Conservation (phyloP, 345 rosid genomes). For the Noccaea caerulescens region DNA sequence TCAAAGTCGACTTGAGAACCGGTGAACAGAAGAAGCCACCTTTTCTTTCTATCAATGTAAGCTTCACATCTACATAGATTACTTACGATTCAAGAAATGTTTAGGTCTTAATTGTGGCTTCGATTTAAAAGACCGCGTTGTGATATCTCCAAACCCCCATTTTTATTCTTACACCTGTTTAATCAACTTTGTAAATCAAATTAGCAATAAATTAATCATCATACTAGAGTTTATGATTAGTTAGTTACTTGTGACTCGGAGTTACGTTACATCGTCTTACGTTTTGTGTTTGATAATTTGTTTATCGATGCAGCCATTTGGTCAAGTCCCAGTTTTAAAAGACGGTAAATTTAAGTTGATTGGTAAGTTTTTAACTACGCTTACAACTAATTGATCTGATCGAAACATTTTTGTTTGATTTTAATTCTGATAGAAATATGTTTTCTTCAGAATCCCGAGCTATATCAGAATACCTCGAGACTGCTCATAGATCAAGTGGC, state of each 20-base stretch:
- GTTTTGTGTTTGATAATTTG: neutral
- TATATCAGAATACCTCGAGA: slow-evolving; percentile 33
- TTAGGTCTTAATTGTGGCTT: slow-evolving; percentile 2
- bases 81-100: neutral
- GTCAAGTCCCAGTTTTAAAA: slow-evolving; percentile 65
- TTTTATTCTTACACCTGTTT: neutral
- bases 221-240: neutral
- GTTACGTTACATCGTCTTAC: neutral
- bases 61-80: neutral
- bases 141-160: neutral
- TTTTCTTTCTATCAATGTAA: slow-evolving; percentile 39
- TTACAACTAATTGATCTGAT: neutral
- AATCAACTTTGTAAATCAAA: neutral
- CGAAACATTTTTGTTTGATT: neutral
- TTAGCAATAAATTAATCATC: neutral
- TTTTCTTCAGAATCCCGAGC: slow-evolving; percentile 45
- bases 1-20: slow-evolving; percentile 29
- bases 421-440: neutral
- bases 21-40: slow-evolving; percentile 32
- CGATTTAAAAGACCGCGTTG: neutral
- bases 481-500: slow-evolving; percentile 25
- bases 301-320: slow-evolving; percentile 64
- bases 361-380: slow-evolving; percentile 48
- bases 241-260: neutral
- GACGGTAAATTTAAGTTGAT: slow-evolving; percentile 62